Evolutionary conservation across 257 asterid species (phyloP), one percentile per base, ranked within the genome.

Genomic region (Nemophila menziesii): DNA sequence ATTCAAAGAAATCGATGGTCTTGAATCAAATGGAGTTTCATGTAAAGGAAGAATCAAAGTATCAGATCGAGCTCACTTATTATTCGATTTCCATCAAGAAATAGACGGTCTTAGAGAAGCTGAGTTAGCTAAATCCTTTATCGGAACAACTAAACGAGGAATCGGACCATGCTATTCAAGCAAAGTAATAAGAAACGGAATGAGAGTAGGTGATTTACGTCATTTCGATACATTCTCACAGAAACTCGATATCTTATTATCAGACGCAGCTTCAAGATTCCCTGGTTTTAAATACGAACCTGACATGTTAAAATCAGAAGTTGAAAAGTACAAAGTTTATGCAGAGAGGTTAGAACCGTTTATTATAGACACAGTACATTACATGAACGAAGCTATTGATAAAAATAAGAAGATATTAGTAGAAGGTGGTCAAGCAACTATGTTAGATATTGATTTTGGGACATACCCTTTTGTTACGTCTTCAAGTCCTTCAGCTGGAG

Each of bases 341-440:
- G 90, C 93, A 22, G 93, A 80, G 69, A 83, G 93, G 68, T 71
- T 89, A 79, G 89, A 80, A 48, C 97, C 97, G 24, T 75, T 48
- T 48, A 66, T 89, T 48, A 64, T 75, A 19, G 97, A 89, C 57
- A 89, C 97, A 0, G 95, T 89, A 61, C 74, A 89, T 56, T 84
- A 52, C 74, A 68, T 89, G 79, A 74, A 80, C 46, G 86, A 84
- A 55, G 79, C 95, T 37, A 66, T 89, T 43, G 48, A 72, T 49
- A 76, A 58, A 66, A 66, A 78, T 19, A 60, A 68, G 56, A 89
- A 66, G 73, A 60, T 89, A 54, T 62, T 89, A 76, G 95, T 89
- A 8, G 95, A 89, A 76, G 97, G 97, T 39, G 93, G 97, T 62
- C 97, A 89, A 66, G 97, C 93, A 40, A 89, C 97, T 24, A 83